Evolutionary conservation across 1,139 yeast species (phyloP).

Genomic region (Martiniozyma asiatica): DNA sequence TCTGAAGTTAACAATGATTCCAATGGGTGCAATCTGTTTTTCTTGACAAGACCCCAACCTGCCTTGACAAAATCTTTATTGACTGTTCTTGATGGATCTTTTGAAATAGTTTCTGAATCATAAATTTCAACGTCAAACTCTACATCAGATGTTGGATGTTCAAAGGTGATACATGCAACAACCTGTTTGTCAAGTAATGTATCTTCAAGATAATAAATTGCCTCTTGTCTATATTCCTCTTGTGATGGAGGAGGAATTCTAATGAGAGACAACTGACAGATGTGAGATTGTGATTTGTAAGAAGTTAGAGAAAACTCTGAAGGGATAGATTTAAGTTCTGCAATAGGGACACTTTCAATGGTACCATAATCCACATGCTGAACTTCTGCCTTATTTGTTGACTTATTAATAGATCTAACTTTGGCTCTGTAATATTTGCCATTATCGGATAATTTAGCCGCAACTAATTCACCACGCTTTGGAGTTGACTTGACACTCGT

Average conservation of each 20-base stretch:
- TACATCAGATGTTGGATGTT: constrained; percentile 28
- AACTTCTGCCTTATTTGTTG: constrained; percentile 36
- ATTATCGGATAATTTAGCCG: constrained; percentile 43
- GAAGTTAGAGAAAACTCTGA: constrained; percentile 31
- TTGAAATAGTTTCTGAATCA: constrained; percentile 44
- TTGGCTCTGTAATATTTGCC: constrained; percentile 52
- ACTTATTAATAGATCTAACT: constrained; percentile 39
- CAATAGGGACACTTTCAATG: constrained; percentile 34
- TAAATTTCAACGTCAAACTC: constrained; percentile 45
- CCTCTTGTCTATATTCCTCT: constrained; percentile 39
- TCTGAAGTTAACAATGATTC: constrained; percentile 27
- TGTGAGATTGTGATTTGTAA: constrained; percentile 46
- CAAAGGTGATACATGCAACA: constrained; percentile 43
- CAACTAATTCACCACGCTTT: constrained; percentile 47
- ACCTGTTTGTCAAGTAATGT: constrained; percentile 42
- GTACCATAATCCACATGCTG: constrained; percentile 60
- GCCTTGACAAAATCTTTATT: constrained; percentile 50
- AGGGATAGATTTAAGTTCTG: constrained; percentile 45
- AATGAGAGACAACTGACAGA: constrained; percentile 44
- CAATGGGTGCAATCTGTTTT: constrained; percentile 24
- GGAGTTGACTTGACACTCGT: constrained; percentile 25
- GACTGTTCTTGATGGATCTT: constrained; percentile 48
- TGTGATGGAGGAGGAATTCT: constrained; percentile 56
- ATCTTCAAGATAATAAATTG: constrained; percentile 46
- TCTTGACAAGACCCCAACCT: constrained; percentile 57